These are phyloP conservation scores for Lathyrus oleraceus DNA, from an alignment of 306 rosid genomes.

Conservation along the genomic window DNA sequence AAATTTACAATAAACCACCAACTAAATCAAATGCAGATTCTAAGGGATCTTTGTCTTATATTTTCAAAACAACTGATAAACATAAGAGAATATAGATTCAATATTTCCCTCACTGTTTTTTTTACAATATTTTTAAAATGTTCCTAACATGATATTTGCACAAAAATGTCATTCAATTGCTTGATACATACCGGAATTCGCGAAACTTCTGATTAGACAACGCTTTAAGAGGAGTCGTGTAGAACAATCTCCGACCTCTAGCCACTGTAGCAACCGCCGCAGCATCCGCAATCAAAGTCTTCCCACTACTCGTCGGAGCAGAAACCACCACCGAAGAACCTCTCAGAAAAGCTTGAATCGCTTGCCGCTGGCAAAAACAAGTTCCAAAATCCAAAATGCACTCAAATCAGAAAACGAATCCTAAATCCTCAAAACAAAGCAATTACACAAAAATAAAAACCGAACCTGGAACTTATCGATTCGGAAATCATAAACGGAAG, in stretches of 20 bases:
- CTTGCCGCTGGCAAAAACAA: conserved; percentile 58
- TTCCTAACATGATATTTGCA: background rate
- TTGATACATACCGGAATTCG: conserved; percentile 67
- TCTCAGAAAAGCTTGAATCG: conserved; percentile 81
- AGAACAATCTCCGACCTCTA: conserved; percentile 67
- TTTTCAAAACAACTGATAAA: background rate
- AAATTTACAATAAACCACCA: conserved; percentile 35
- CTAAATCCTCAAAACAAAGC: background rate
- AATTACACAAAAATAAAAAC: background rate
- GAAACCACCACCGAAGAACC: conserved; percentile 96
- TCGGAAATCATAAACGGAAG: conserved; percentile 76
- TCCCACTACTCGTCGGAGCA: conserved; percentile 97
- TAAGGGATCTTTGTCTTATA: background rate
- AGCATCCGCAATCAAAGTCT: conserved; percentile 94
- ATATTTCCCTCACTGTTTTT: background rate
- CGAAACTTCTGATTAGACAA: conserved; percentile 98
- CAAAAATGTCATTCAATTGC: background rate
- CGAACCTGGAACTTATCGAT: conserved; percentile 92
- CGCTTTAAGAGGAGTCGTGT: conserved; percentile 97
- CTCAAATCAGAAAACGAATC: background rate
- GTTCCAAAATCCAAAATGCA: background rate
- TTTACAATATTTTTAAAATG: background rate
- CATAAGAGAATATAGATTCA: background rate
- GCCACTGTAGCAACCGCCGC: conserved; percentile 91
- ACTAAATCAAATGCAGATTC: conserved; percentile 21